Percentiles rank a stretch among this genome's conserved stretches.
These are phyloP conservation scores for Zizania latifolia DNA, from an alignment of 176 grass and related monocot genomes.

Conservation along the genomic window DNA sequence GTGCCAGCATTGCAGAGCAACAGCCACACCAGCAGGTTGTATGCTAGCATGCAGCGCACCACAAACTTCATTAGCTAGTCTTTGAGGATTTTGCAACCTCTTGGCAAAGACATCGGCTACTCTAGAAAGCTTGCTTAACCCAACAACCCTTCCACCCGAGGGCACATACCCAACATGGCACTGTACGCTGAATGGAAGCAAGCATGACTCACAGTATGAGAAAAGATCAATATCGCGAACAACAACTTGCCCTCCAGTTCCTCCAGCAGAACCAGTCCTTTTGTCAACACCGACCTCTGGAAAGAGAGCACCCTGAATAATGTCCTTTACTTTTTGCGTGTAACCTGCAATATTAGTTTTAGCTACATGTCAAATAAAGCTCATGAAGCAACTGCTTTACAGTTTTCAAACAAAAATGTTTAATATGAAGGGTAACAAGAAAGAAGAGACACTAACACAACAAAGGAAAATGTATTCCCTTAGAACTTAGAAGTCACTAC, in stretches of 20 bases:
- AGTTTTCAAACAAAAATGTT: not conserved
- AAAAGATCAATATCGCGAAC: constrained; percentile 81
- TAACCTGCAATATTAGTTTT: constrained; percentile 56
- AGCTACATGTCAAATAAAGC: not conserved
- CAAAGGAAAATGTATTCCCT: not conserved
- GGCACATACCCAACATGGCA: constrained; percentile 95
- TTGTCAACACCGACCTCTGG: constrained; percentile 74
- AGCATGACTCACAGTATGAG: constrained; percentile 90
- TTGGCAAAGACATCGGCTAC: constrained; percentile 87
- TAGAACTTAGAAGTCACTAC: not conserved
- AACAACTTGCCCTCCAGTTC: constrained; percentile 70
- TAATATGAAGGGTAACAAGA: not conserved
- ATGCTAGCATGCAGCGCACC: constrained; percentile 62
- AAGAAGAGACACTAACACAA: not conserved
- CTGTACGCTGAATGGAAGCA: constrained; percentile 80
- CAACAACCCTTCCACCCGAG: constrained; percentile 67
- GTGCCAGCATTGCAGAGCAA: constrained; percentile 78
- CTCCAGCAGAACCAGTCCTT: constrained; percentile 62
- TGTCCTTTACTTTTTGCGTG: constrained; percentile 67
- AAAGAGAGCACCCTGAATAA: constrained; percentile 86
- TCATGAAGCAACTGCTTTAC: not conserved
- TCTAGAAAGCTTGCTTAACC: constrained; percentile 94
- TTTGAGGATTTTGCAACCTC: constrained; percentile 83
- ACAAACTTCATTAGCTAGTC: constrained; percentile 73
- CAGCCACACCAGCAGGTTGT: constrained; percentile 81